These are phyloP conservation scores for Ophidiomyces ophidiicola DNA, from an alignment of 2,329 filamentous ascomycete genomes.

Conservation along the genomic window DNA sequence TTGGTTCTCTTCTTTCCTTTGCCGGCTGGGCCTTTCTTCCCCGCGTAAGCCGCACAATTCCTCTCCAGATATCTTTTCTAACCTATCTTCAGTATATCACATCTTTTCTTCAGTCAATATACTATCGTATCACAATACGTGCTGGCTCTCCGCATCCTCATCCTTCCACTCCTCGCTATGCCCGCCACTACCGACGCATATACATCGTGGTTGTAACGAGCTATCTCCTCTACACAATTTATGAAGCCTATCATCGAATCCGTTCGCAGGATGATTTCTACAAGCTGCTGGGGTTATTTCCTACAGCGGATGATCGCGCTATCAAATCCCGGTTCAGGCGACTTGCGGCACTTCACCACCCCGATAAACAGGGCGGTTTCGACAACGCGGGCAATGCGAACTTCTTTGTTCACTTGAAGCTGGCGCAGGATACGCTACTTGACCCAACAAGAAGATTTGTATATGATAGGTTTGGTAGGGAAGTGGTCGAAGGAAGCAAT, in stretches of 20 bases:
- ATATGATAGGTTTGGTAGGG: constrained; percentile 78
- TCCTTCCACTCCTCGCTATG: constrained; percentile 55
- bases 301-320: constrained; percentile 57
- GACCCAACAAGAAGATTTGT: constrained; percentile 68
- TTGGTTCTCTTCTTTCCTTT: constrained; percentile 39
- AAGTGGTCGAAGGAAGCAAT: constrained; percentile 49
- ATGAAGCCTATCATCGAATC: constrained; percentile 77
- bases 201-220: constrained; percentile 67
- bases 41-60: constrained; percentile 35
- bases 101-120: constrained; percentile 62
- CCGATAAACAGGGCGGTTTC: constrained; percentile 56
- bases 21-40: constrained; percentile 52
- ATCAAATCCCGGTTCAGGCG: constrained; percentile 78
- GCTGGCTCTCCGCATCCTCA: constrained; percentile 67
- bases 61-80: background rate
- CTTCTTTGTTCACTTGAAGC: constrained; percentile 72
- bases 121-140: constrained; percentile 79
- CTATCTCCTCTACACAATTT: constrained; percentile 86
- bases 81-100: constrained; percentile 53
- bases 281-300: constrained; percentile 57
- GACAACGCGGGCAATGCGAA: constrained; percentile 21
- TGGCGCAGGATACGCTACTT: constrained; percentile 69
- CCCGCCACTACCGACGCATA: constrained; percentile 66
- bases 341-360: constrained; percentile 58
- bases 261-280: constrained; percentile 65